phyloP scores from a whole-genome alignment of 2,329 filamentous ascomycete genomes.

The Alternaria novae-zelandiae region DNA sequence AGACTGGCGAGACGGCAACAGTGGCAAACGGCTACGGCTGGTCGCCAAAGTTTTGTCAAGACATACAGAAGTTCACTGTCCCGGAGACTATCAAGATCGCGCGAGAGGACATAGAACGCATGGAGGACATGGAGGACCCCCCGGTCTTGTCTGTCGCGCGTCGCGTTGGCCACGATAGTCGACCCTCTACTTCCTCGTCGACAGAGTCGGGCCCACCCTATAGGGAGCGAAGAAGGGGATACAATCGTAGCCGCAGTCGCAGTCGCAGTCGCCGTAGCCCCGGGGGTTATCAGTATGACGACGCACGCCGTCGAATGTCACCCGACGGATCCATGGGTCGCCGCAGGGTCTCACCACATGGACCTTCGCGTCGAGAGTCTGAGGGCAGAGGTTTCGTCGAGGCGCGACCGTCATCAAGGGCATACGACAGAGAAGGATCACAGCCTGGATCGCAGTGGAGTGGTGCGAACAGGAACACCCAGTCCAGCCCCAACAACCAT shows the following conservation, averaged over 20 bases:
- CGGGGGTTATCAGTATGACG: conserved; percentile 18
- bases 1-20: conserved; percentile 68
- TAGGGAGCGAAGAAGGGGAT: conserved; percentile 13
- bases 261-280: conserved; percentile 22
- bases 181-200: conserved; percentile 18
- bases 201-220: conserved; percentile 18
- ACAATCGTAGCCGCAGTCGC: conserved; percentile 19
- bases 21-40: conserved; percentile 87
- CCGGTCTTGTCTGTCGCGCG: conserved; percentile 10
- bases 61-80: conserved; percentile 67
- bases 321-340: conserved; percentile 18
- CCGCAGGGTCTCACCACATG: conserved; percentile 15
- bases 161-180: conserved; percentile 13
- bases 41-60: conserved; percentile 80
- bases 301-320: conserved; percentile 18
- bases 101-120: conserved; percentile 26
- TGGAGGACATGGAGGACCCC: conserved; percentile 16
- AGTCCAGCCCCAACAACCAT: conserved; percentile 6
- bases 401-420: conserved; percentile 13
- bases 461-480: conserved; percentile 5
- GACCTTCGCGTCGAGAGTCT: background rate
- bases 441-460: conserved; percentile 20
- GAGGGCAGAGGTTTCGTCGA: conserved; percentile 13
- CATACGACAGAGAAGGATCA: conserved; percentile 9
- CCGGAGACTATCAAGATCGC: conserved; percentile 30